phyloP scores from a whole-genome alignment of 1,139 yeast genomes.

The Protomyces gravidus region DNA sequence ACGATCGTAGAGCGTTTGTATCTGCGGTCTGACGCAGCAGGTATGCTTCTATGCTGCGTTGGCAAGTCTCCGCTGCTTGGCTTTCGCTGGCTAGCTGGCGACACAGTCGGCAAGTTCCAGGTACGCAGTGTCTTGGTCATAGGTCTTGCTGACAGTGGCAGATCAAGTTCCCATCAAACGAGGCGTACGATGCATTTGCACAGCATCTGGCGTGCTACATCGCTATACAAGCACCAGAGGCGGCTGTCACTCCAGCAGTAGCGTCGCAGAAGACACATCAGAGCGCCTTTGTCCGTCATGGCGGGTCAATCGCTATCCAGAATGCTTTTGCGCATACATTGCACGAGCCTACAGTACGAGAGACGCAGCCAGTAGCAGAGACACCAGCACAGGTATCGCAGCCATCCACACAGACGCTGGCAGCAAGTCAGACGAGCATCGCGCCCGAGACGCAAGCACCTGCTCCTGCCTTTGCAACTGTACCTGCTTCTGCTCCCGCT shows the following conservation, averaged over 20 bases:
- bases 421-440: not conserved
- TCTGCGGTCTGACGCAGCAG: not conserved
- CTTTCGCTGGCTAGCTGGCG: slow-evolving; percentile 1
- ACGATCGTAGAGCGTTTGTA: not conserved
- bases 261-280: not conserved
- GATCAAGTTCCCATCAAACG: slow-evolving; percentile 3
- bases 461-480: not conserved
- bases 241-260: not conserved
- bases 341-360: too few relatives aligned
- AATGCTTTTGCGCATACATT: not conserved
- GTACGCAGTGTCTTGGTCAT: not conserved
- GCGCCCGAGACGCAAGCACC: not conserved
- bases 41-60: not conserved
- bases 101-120: slow-evolving; percentile 6
- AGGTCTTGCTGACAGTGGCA: not conserved
- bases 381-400: not conserved
- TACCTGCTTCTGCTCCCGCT: not conserved
- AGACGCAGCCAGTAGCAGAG: not conserved
- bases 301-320: not conserved
- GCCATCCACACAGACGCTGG: not conserved
- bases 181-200: not conserved
- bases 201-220: not conserved
- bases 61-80: slow-evolving; percentile 16
- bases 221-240: not conserved
- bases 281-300: too few relatives aligned